A percentile compares a stretch with the other conserved stretches of the same genome.
These are phyloP conservation scores for Musa balbisiana DNA, from an alignment of 202 grass and related monocot genomes.

Conservation along the genomic window DNA sequence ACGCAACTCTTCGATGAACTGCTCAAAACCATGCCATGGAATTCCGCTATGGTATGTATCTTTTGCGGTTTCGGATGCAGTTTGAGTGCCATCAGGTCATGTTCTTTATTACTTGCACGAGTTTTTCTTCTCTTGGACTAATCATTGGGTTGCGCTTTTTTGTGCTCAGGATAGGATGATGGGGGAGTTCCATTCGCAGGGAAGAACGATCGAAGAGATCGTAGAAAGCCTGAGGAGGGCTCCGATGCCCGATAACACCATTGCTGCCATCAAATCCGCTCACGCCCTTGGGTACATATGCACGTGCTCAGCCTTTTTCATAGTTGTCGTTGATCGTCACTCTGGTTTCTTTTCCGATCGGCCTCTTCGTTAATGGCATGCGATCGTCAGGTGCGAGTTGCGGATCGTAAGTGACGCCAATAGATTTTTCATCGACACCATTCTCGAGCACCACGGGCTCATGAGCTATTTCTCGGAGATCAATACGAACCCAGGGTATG, in stretches of 20 bases:
- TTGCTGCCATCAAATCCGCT: constrained; percentile 13
- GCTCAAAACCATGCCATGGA: constrained; percentile 33
- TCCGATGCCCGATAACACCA: constrained; percentile 3
- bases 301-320: background rate
- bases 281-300: constrained; percentile 14
- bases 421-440: constrained; percentile 30
- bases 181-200: constrained; percentile 1
- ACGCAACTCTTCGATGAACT: constrained; percentile 25
- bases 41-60: constrained; percentile 21
- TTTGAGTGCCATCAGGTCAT: background rate
- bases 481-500: constrained; percentile 32
- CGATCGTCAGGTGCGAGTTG: constrained; percentile 28
- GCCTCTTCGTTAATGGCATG: too few relatives aligned
- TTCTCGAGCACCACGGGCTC: constrained; percentile 29
- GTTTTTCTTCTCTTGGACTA: background rate
- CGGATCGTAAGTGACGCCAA: constrained; percentile 37
- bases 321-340: too few relatives aligned
- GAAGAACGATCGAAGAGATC: background rate
- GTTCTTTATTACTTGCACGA: background rate
- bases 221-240: constrained; percentile 1
- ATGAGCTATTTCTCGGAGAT: constrained; percentile 34
- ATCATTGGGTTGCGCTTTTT: background rate
- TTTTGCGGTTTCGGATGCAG: background rate
- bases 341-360: too few relatives aligned
- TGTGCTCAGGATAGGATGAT: background rate